Percentiles rank a stretch among this genome's conserved stretches.
Conservation (phyloP, 441 rosid genomes). For the Hura crepitans region DNA sequence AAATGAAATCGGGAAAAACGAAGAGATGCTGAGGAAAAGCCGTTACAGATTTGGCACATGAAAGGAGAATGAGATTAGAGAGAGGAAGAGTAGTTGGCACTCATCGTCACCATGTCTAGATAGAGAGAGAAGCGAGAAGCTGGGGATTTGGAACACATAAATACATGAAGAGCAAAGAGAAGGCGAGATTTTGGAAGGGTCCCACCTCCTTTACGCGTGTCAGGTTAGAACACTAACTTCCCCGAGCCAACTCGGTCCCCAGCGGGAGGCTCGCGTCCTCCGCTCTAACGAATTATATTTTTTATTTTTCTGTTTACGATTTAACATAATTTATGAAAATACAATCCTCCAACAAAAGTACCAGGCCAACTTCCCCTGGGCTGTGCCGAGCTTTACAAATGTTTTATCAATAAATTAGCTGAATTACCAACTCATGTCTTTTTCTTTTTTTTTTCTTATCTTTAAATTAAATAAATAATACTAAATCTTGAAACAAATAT, state of each 20-base stretch:
- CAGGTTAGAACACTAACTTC: neutral
- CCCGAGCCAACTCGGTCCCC: too few relatives aligned
- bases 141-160: neutral
- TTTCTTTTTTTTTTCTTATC: too few relatives aligned
- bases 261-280: too few relatives aligned
- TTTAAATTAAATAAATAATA: too few relatives aligned
- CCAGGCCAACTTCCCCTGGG: too few relatives aligned
- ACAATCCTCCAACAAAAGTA: too few relatives aligned
- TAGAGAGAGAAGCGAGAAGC: neutral
- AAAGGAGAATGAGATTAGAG: neutral
- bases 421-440: too few relatives aligned
- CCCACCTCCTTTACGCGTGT: slow-evolving; percentile 13
- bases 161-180: neutral
- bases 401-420: too few relatives aligned
- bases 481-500: too few relatives aligned
- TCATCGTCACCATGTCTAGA: neutral
- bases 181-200: slow-evolving; percentile 5
- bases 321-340: too few relatives aligned
- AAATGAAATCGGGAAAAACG: neutral
- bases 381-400: too few relatives aligned
- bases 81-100: slow-evolving; percentile 12
- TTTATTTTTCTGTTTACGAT: too few relatives aligned
- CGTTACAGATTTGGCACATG: slow-evolving; percentile 9
- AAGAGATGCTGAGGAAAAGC: slow-evolving; percentile 1
- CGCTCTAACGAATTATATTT: neutral